Evolutionary conservation across 345 rosid species (phyloP).

Genomic region (Linum lewisii): DNA sequence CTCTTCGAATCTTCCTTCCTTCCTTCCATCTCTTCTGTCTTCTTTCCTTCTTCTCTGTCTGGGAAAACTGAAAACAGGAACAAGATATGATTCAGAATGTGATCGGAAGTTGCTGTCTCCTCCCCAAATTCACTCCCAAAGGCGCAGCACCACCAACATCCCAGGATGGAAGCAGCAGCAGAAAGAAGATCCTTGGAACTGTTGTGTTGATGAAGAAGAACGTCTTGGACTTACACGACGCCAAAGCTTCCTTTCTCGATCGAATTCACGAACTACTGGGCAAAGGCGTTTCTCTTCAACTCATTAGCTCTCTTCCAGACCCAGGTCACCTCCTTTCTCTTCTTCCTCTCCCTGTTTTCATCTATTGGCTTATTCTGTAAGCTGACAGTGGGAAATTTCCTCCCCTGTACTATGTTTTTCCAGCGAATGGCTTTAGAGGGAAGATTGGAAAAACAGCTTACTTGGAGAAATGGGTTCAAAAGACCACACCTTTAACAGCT

Average conservation of each 20-base stretch:
- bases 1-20: neutral
- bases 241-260: slow-evolving; percentile 57
- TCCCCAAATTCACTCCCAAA: slow-evolving; percentile 17
- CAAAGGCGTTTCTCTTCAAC: slow-evolving; percentile 54
- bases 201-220: slow-evolving; percentile 72
- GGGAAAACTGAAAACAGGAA: neutral
- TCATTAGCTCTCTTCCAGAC: slow-evolving; percentile 44
- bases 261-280: slow-evolving; percentile 59
- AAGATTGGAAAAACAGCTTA: slow-evolving; percentile 50
- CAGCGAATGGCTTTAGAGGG: slow-evolving; percentile 41
- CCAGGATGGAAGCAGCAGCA: slow-evolving; percentile 14
- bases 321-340: slow-evolving; percentile 32
- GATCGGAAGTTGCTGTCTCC: slow-evolving; percentile 31
- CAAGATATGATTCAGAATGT: slow-evolving; percentile 22
- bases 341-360: neutral
- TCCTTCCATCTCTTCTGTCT: neutral
- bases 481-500: slow-evolving; percentile 37
- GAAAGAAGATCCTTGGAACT: slow-evolving; percentile 38
- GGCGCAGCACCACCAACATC: slow-evolving; percentile 5
- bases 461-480: slow-evolving; percentile 57
- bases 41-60: neutral
- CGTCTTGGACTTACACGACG: slow-evolving; percentile 47
- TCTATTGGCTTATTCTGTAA: neutral
- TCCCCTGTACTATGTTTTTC: neutral
- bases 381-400: neutral